phyloP scores from a whole-genome alignment of 225 moss, liverwort and hornwort species.

The Marchantia polymorpha region DNA sequence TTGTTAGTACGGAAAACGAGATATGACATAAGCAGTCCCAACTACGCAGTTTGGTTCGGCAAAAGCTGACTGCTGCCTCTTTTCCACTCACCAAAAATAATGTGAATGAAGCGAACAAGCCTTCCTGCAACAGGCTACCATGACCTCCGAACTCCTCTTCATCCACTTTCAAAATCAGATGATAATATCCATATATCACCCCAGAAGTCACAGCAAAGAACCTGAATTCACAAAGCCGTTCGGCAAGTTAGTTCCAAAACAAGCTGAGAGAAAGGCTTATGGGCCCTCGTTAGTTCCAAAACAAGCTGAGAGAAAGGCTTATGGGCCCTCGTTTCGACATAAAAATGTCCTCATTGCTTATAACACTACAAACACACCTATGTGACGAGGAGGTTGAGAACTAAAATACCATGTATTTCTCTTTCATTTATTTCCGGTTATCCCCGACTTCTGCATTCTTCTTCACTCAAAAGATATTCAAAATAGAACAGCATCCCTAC shows the following conservation, averaged over 20 bases:
- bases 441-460: too few relatives aligned
- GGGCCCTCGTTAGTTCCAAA: too few relatives aligned
- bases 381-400: too few relatives aligned
- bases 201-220: conserved; percentile 67
- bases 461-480: too few relatives aligned
- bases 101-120: conserved; percentile 80
- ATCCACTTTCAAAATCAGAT: conserved; percentile 68
- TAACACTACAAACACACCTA: too few relatives aligned
- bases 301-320: background rate
- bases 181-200: conserved; percentile 63
- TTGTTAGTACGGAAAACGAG: too few relatives aligned
- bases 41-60: background rate
- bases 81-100: conserved; percentile 62
- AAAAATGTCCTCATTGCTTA: too few relatives aligned
- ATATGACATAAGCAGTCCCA: too few relatives aligned
- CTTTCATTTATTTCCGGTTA: too few relatives aligned
- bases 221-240: conserved; percentile 23
- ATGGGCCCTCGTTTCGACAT: too few relatives aligned
- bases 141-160: conserved; percentile 92
- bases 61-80: background rate
- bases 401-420: too few relatives aligned
- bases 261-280: background rate
- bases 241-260: background rate
- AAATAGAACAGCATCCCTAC: too few relatives aligned
- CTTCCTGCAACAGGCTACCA: conserved; percentile 73